A percentile compares a stretch with the other conserved stretches of the same genome.
Evolutionary conservation across 2,329 filamentous ascomycete genomes (phyloP).

Genomic region (Colletotrichum sp.): DNA sequence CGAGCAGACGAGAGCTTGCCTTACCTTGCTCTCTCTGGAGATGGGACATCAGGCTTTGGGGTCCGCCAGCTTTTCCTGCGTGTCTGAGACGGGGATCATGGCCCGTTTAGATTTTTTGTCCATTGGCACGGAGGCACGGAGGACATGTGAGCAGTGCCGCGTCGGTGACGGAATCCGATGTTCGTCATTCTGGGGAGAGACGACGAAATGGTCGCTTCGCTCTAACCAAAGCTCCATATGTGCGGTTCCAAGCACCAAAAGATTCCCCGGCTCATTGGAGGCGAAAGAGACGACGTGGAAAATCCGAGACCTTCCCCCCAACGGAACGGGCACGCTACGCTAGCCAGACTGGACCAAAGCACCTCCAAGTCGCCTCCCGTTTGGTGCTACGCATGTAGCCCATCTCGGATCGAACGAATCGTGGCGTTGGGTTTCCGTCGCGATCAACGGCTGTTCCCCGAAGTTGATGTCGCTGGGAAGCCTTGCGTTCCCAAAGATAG

Average conservation of each 20-base stretch:
- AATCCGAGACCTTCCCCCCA: background rate
- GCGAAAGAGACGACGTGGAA: background rate
- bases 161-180: background rate
- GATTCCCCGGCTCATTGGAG: background rate
- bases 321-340: background rate
- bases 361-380: background rate
- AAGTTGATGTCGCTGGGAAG: background rate
- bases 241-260: background rate
- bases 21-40: background rate
- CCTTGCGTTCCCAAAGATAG: background rate
- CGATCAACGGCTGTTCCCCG: background rate
- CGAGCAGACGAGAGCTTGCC: background rate
- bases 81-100: background rate
- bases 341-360: background rate
- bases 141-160: background rate
- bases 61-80: background rate
- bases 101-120: background rate
- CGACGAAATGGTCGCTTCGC: background rate
- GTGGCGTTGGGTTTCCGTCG: background rate
- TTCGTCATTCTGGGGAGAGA: background rate
- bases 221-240: background rate
- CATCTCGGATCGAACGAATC: background rate
- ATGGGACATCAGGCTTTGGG: background rate
- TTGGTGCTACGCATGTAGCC: background rate
- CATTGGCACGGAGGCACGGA: background rate